phyloP scores from a whole-genome alignment of 176 grass and related monocot species.

The Phoenix dactylifera region DNA sequence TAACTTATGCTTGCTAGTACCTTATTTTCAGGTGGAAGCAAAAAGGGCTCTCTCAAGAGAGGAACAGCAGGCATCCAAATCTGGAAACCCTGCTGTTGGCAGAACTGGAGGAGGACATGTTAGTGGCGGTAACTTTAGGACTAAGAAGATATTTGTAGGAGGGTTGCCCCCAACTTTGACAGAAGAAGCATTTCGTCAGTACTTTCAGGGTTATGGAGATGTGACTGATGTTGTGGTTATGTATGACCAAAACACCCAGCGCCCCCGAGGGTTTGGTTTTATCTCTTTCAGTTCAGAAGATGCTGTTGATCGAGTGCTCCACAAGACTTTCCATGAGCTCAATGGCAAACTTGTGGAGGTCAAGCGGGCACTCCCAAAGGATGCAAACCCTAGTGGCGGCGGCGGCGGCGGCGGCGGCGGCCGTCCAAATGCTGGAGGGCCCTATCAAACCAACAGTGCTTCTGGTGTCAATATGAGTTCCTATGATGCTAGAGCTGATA shows the following conservation, averaged over 20 bases:
- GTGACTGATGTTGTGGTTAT: constrained; percentile 93
- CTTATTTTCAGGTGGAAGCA: constrained; percentile 75
- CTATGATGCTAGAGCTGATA: constrained; percentile 73
- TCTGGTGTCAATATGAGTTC: constrained; percentile 39
- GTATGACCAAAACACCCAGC: constrained; percentile 93
- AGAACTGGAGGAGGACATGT: constrained; percentile 25
- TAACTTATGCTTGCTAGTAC: constrained; percentile 14
- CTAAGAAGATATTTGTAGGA: constrained; percentile 96
- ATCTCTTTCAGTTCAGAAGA: constrained; percentile 91
- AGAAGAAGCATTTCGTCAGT: constrained; percentile 81
- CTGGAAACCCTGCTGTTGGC: constrained; percentile 42
- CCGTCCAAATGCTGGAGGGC: constrained; percentile 41
- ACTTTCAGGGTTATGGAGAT: constrained; percentile 58
- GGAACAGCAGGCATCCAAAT: constrained; percentile 82
- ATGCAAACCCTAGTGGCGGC: constrained; percentile 49
- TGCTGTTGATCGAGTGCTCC: constrained; percentile 71
- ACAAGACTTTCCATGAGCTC: constrained; percentile 92
- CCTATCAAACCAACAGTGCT: constrained; percentile 59
- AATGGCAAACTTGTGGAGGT: constrained; percentile 90
- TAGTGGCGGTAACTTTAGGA: constrained; percentile 24
- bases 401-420: constrained; percentile 28
- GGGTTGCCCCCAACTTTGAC: constrained; percentile 73
- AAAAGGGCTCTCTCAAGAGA: constrained; percentile 91
- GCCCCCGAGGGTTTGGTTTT: constrained; percentile 87
- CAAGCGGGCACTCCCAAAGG: constrained; percentile 76